Evolutionary conservation across 2,329 filamentous ascomycete species (phyloP).

Genomic region (Pestalotiopsis sp.): DNA sequence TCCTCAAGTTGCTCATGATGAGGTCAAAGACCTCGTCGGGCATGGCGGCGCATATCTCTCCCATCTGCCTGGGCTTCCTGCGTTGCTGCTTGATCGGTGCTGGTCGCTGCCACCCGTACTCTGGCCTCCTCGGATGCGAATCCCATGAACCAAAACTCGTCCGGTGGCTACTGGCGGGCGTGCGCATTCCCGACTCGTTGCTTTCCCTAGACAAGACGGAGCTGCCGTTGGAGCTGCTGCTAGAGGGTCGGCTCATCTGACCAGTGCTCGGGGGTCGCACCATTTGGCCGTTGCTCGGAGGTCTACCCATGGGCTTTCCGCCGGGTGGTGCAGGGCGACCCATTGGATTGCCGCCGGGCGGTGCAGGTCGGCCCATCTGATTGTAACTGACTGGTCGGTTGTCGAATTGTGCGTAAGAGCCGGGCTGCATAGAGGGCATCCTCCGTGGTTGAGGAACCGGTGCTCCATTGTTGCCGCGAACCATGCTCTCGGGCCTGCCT

Average conservation of each 20-base stretch:
- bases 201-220: slow-evolving; percentile 29
- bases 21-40: slow-evolving; percentile 62
- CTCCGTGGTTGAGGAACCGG: slow-evolving; percentile 3
- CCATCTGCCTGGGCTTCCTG: slow-evolving; percentile 38
- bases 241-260: slow-evolving; percentile 21
- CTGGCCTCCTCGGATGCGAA: slow-evolving; percentile 29
- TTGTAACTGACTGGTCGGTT: slow-evolving; percentile 27
- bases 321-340: slow-evolving; percentile 17
- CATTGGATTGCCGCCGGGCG: slow-evolving; percentile 3
- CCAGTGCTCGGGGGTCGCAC: slow-evolving; percentile 25
- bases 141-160: slow-evolving; percentile 46
- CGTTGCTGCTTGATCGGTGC: slow-evolving; percentile 38
- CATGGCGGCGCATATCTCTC: slow-evolving; percentile 57
- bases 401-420: slow-evolving; percentile 34
- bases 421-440: slow-evolving; percentile 19
- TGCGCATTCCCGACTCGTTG: slow-evolving; percentile 32
- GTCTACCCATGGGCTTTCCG: neutral
- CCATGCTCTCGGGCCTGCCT: slow-evolving; percentile 22
- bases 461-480: slow-evolving; percentile 19
- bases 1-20: slow-evolving; percentile 57
- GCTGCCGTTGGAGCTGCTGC: slow-evolving; percentile 27
- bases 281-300: neutral
- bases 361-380: slow-evolving; percentile 17
- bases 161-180: slow-evolving; percentile 35
- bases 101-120: slow-evolving; percentile 36